Evolutionary conservation across 768 basidiomycete species (phyloP).

Genomic region (Tylopilus sp.): DNA sequence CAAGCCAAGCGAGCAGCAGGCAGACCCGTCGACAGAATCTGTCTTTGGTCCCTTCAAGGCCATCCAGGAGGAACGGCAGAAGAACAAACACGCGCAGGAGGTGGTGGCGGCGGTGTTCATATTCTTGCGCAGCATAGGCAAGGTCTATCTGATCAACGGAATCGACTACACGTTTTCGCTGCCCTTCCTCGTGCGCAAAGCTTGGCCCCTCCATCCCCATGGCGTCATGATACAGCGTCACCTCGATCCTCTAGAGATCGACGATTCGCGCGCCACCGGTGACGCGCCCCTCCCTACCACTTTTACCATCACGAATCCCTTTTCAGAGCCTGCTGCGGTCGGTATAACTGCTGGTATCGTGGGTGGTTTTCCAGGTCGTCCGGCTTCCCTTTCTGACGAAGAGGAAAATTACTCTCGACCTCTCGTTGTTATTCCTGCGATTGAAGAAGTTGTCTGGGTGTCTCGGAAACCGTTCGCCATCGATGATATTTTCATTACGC

Average conservation of each 20-base stretch:
- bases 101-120: constrained; percentile 65
- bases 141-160: constrained; percentile 68
- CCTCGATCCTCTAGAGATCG: constrained; percentile 61
- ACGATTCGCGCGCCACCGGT: constrained; percentile 62
- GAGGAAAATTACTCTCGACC: constrained; percentile 49
- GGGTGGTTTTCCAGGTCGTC: constrained; percentile 37
- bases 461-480: constrained; percentile 42
- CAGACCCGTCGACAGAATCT: constrained; percentile 18
- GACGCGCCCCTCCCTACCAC: constrained; percentile 74
- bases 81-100: constrained; percentile 34
- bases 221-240: constrained; percentile 78
- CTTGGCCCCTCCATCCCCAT: constrained; percentile 76
- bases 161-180: constrained; percentile 73
- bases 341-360: constrained; percentile 63
- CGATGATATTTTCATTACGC: constrained; percentile 54
- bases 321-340: constrained; percentile 69
- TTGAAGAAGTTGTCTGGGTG: constrained; percentile 64
- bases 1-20: constrained; percentile 13
- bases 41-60: constrained; percentile 45
- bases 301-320: constrained; percentile 74
- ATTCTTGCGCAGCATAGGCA: constrained; percentile 72
- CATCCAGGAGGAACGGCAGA: constrained; percentile 38
- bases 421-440: constrained; percentile 53
- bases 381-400: constrained; percentile 48
- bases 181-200: constrained; percentile 75